Percentiles rank a stretch among this genome's conserved stretches.
Evolutionary conservation across 1,139 yeast species (phyloP).

Genomic region (Diutina mesorugosa): DNA sequence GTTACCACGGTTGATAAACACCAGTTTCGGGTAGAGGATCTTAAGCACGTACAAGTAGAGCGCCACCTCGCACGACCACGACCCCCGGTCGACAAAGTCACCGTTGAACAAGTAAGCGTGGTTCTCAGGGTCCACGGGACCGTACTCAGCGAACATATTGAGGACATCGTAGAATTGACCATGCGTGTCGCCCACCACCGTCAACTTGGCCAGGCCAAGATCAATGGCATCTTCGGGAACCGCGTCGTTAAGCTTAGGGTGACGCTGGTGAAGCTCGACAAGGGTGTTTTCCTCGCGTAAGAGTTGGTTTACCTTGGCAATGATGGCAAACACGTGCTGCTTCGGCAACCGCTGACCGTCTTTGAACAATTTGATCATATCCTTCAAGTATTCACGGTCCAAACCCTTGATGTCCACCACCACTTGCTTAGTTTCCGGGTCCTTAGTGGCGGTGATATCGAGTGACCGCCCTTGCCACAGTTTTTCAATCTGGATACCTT

Average conservation of each 20-base stretch:
- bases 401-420: conserved; percentile 20
- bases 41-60: conserved; percentile 68
- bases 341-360: conserved; percentile 66
- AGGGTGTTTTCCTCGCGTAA: conserved; percentile 58
- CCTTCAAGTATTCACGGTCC: conserved; percentile 39
- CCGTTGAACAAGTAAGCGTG: conserved; percentile 88
- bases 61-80: conserved; percentile 97
- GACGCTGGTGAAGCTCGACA: conserved; percentile 52
- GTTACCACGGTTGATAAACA: conserved; percentile 84
- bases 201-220: conserved; percentile 29
- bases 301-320: conserved; percentile 57
- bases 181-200: conserved; percentile 96
- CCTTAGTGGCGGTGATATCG: conserved; percentile 20
- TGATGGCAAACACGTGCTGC: conserved; percentile 72
- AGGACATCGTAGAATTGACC: conserved; percentile 90
- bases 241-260: conserved; percentile 13
- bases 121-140: conserved; percentile 40
- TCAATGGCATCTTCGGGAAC: conserved; percentile 11
- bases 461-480: conserved; percentile 56
- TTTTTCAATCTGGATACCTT: conserved; percentile 40
- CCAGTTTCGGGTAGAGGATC: conserved; percentile 57
- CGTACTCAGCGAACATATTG: conserved; percentile 64
- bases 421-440: conserved; percentile 8
- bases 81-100: conserved; percentile 95
- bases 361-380: conserved; percentile 58